Conservation (phyloP, 2,329 filamentous ascomycete species). For the Fusarium liriodendri region DNA sequence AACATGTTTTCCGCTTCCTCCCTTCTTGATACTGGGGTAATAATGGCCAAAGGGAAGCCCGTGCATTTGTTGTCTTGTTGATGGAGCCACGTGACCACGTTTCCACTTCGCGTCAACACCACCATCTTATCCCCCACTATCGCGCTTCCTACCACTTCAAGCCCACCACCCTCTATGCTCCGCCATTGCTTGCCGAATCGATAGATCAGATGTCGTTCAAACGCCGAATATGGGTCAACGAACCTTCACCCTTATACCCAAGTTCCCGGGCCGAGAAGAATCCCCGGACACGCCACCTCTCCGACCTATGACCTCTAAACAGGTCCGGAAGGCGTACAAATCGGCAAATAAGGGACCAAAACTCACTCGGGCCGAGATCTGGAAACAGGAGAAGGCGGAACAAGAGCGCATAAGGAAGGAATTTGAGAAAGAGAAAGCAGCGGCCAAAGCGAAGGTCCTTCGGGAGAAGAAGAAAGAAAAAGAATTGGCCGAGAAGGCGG, state of each 20-base stretch:
- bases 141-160: constrained; percentile 12
- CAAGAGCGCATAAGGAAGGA: constrained; percentile 66
- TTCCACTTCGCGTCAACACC: constrained; percentile 38
- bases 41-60: not conserved
- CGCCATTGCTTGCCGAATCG: not conserved
- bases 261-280: constrained; percentile 38
- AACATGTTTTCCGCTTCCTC: not conserved
- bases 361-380: constrained; percentile 55
- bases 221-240: constrained; percentile 52
- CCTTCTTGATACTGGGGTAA: not conserved
- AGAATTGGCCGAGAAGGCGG: constrained; percentile 61
- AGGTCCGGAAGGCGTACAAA: constrained; percentile 54
- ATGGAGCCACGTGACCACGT: constrained; percentile 41
- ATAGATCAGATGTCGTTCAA: constrained; percentile 30
- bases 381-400: constrained; percentile 57
- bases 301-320: constrained; percentile 56
- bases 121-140: constrained; percentile 17
- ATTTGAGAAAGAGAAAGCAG: constrained; percentile 61
- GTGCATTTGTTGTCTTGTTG: constrained; percentile 8
- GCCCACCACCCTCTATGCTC: not conserved
- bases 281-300: constrained; percentile 30
- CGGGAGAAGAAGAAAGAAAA: constrained; percentile 68
- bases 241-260: constrained; percentile 58
- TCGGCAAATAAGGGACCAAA: constrained; percentile 47
- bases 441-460: constrained; percentile 59